Percentiles rank a stretch among this genome's conserved stretches.
Conservation (phyloP, 2,329 filamentous ascomycete genomes). For the Cladosporium halotolerans region DNA sequence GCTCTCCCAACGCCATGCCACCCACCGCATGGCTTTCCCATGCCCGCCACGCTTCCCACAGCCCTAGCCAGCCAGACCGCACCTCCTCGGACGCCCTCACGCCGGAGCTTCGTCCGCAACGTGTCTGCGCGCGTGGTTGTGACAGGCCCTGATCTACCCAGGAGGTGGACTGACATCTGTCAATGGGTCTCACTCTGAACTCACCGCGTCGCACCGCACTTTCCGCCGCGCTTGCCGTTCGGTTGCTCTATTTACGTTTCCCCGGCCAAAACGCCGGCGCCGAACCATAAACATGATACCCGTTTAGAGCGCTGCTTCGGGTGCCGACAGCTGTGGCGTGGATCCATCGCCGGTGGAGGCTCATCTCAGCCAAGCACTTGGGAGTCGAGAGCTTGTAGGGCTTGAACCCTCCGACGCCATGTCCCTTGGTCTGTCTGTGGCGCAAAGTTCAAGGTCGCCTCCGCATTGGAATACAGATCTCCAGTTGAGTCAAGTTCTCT, state of each 20-base stretch:
- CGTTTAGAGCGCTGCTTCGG: neutral
- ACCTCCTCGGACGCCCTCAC: neutral
- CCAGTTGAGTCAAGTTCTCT: no score
- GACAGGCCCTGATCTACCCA: neutral
- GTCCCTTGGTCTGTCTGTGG: neutral
- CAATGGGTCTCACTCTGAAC: no score
- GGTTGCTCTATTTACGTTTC: neutral
- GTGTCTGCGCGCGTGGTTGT: neutral
- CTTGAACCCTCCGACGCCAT: neutral
- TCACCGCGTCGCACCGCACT: neutral
- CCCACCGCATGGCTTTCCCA: neutral
- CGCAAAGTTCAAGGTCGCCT: no score
- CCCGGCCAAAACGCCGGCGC: neutral
- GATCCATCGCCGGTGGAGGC: neutral
- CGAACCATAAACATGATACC: neutral
- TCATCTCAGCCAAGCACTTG: neutral
- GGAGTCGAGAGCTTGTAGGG: neutral
- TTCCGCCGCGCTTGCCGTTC: neutral
- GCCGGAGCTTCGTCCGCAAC: slow-evolving; percentile 1
- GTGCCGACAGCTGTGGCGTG: neutral
- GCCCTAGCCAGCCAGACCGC: neutral
- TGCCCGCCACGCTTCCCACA: neutral
- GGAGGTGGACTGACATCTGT: no score
- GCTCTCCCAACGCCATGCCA: slow-evolving; percentile 10
- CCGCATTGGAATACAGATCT: no score